Conservation (phyloP, 1,139 yeast genomes). For the Debaryomyces udenii region DNA sequence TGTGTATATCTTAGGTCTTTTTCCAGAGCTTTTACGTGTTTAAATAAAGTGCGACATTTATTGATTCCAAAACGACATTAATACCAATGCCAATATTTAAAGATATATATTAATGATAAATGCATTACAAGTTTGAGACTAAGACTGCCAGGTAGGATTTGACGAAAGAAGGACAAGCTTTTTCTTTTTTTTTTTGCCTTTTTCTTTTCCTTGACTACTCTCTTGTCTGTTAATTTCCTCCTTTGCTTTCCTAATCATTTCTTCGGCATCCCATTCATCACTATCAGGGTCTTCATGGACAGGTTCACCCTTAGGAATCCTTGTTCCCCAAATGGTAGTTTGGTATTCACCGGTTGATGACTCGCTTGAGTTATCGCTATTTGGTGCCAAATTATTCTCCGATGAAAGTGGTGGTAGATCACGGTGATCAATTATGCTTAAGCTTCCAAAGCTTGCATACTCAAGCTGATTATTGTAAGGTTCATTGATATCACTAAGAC, state of each 20-base stretch:
- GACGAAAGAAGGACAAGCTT: constrained; percentile 30
- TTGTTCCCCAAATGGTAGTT: constrained; percentile 66
- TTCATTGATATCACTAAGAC: constrained; percentile 18
- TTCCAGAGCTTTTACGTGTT: neutral
- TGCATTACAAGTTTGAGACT: neutral
- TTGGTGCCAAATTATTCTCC: constrained; percentile 4
- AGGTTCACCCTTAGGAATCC: constrained; percentile 46
- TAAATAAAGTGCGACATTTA: neutral
- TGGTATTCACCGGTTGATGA: constrained; percentile 20
- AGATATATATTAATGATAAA: neutral
- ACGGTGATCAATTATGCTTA: constrained; percentile 35
- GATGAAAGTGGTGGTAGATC: constrained; percentile 27
- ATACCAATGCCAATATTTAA: neutral
- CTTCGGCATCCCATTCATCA: constrained; percentile 52
- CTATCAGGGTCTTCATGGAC: constrained; percentile 29
- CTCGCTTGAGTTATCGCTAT: constrained; percentile 6
- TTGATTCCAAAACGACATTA: neutral
- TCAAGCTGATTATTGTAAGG: constrained; percentile 13
- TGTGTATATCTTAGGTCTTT: too few species aligned
- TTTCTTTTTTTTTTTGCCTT: constrained; percentile 44
- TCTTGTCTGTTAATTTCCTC: constrained; percentile 47
- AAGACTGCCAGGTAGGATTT: constrained; percentile 12
- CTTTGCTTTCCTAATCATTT: constrained; percentile 50
- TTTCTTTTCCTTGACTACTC: constrained; percentile 23
- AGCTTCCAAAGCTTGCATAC: constrained; percentile 30